Evolutionary conservation across 176 grass and related monocot species (phyloP).

Genomic region (Carex cristatella): DNA sequence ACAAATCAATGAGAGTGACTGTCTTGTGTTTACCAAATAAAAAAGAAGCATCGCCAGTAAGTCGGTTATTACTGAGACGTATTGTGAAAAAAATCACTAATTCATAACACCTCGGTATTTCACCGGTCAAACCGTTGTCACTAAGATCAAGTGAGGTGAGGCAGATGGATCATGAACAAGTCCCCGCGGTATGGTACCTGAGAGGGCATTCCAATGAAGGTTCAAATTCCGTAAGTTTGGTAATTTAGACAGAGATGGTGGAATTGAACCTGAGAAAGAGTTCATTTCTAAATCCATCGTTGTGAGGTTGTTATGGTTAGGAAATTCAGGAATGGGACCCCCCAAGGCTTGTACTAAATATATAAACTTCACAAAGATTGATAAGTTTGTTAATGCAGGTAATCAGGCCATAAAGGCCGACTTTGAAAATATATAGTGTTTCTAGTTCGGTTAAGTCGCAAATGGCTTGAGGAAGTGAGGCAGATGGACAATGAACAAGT

Average conservation of each 20-base stretch:
- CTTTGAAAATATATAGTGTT: not conserved
- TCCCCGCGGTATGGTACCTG: not conserved
- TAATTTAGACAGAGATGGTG: not conserved
- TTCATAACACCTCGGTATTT: no score
- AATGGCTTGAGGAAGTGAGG: no score
- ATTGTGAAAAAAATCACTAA: not conserved
- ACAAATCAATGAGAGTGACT: not conserved
- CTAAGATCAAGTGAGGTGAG: no score
- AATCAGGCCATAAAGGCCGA: not conserved
- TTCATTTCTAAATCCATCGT: not conserved
- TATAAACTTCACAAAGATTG: not conserved
- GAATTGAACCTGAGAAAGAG: not conserved
- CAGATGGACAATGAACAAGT: not conserved
- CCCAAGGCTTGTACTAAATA: not conserved
- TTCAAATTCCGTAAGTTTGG: not conserved
- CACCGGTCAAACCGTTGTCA: no score
- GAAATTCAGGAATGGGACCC: not conserved
- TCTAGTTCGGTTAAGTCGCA: not conserved
- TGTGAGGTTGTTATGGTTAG: not conserved
- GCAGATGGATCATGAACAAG: not conserved
- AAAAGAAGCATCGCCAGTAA: conserved; percentile 7
- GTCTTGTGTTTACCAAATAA: conserved; percentile 18
- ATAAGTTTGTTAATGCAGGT: not conserved
- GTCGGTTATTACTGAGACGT: not conserved
- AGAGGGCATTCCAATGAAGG: not conserved